Base-by-base conservation (phyloP, 2,329 filamentous ascomycete genomes). In the Diaporthe velutina region DNA sequence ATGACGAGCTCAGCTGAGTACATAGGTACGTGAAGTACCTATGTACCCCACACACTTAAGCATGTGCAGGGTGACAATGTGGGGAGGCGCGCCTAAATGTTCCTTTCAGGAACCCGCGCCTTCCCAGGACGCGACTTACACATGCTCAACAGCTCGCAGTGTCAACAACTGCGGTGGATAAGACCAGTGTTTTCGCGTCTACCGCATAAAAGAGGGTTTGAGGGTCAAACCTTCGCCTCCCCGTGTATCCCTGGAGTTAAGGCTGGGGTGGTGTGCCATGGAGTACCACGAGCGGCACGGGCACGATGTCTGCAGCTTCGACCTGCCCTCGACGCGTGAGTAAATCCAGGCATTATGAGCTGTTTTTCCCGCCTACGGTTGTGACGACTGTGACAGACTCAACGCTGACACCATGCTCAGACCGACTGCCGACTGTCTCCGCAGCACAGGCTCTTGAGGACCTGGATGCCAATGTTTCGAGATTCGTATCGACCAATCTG, bases 391-490 rank as follows among this genome's bases (percentile, higher is more conserved):
- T 50, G 22, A 50, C 55, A 55, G 42, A 12, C 15, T 33, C 45
- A 54, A 28, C 70, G 48, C 66, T 75, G 76, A 54, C 38, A 35
- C 30, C 60, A 40, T 38, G 25, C 54, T 30, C 78, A 95, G 93
- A 96, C 85, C 91, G 94, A 70, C 86, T 96, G 71, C 93, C 94
- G 48, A 95, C 94, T 1, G 88, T 96, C 66, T 94, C 93, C 25
- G 94, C 94, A 40, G 93, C 93, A 1, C 89, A 95, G 80, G 93
- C 92, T 10, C 85, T 96, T 58, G 87, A 92, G 74, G 87, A 90
- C 33, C 84, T 94, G 58, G 86, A 89, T 64, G 84, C 86, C 61
- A 85, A 88, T 73, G 83, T 86, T 25, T 84, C 85, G 19, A 87
- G 86, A 75, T 86, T 86, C 73, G 83, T 94, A 30, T 85, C 90